These are phyloP conservation scores for Populus hybrid DNA, from an alignment of 441 rosid genomes.

Conservation along the genomic window DNA sequence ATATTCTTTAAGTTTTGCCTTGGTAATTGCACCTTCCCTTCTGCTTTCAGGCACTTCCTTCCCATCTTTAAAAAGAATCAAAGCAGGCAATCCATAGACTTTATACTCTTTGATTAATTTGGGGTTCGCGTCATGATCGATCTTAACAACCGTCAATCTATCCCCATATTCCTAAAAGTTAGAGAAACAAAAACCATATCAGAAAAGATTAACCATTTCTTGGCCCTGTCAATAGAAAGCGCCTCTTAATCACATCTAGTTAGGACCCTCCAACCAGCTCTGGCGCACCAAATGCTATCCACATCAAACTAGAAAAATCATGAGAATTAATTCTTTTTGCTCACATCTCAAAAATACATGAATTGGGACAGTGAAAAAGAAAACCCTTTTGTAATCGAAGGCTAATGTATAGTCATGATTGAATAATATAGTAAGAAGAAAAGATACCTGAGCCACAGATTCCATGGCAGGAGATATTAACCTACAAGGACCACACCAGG, in stretches of 20 bases:
- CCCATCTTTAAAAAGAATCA: constrained; percentile 70
- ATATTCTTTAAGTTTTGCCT: constrained; percentile 63
- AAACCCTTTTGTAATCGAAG: background rate
- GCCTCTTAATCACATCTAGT: background rate
- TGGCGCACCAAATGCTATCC: too few species aligned
- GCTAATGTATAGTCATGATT: background rate
- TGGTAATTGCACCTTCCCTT: constrained; percentile 78
- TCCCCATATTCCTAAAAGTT: constrained; percentile 55
- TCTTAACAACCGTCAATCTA: constrained; percentile 63
- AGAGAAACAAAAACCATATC: background rate
- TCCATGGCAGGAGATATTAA: constrained; percentile 73
- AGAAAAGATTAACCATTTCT: background rate
- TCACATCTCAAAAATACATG: background rate
- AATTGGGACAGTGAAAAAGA: background rate
- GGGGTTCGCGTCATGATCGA: constrained; percentile 72
- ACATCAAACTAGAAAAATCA: background rate
- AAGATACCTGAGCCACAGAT: constrained; percentile 52
- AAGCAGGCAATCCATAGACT: constrained; percentile 71
- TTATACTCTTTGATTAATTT: constrained; percentile 52
- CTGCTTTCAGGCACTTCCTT: constrained; percentile 66
- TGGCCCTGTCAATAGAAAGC: background rate
- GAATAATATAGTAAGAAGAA: background rate
- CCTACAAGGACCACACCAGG: constrained; percentile 90
- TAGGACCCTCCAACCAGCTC: too few species aligned
- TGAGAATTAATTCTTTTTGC: background rate